These are phyloP conservation scores for Cornus kousa DNA, from an alignment of 148 eudicot genomes.

Conservation along the genomic window DNA sequence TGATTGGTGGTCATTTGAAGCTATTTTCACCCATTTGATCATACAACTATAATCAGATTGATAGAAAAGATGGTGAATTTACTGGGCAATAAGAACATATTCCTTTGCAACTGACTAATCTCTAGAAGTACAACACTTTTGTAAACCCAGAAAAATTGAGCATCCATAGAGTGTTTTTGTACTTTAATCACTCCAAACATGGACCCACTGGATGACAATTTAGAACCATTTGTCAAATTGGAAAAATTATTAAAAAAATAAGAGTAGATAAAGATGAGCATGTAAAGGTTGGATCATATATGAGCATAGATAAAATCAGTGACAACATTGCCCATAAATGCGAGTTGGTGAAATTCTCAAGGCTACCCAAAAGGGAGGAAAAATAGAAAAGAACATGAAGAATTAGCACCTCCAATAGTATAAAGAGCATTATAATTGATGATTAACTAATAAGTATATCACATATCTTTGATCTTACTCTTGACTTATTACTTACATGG, in stretches of 20 bases:
- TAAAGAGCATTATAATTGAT: neutral
- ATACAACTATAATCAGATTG: too few species aligned
- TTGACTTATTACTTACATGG: neutral
- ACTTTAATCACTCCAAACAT: too few species aligned
- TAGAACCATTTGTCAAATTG: too few species aligned
- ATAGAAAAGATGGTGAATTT: too few species aligned
- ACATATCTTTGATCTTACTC: neutral
- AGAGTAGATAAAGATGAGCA: too few species aligned
- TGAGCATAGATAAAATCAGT: neutral
- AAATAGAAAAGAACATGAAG: neutral
- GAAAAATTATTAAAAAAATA: too few species aligned
- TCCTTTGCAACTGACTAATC: too few species aligned
- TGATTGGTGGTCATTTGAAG: too few species aligned
- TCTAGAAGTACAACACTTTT: too few species aligned
- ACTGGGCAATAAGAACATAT: neutral
- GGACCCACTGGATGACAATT: neutral
- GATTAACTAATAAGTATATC: neutral
- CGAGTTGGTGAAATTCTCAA: neutral
- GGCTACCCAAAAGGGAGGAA: neutral
- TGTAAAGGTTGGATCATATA: neutral
- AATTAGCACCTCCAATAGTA: neutral
- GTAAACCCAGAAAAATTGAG: too few species aligned
- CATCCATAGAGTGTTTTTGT: too few species aligned
- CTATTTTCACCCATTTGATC: too few species aligned
- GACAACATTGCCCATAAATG: neutral